phyloP scores from a whole-genome alignment of 2,329 filamentous ascomycete species.

The Colletotrichum navitas region DNA sequence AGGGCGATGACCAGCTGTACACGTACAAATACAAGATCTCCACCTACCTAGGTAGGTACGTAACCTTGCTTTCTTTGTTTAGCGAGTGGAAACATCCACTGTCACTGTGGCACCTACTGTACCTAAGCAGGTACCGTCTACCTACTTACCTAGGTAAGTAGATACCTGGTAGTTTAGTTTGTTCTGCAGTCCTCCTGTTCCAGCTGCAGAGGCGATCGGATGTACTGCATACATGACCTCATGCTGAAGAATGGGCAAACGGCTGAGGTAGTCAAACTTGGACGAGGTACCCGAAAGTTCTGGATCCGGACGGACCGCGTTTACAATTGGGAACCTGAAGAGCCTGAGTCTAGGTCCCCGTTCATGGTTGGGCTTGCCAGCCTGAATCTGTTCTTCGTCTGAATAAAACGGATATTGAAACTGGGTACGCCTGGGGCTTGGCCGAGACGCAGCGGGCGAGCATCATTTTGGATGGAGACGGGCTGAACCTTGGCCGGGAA shows the following conservation, averaged over 20 bases:
- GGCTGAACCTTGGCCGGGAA: slow-evolving; percentile 27
- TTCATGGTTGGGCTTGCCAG: slow-evolving; percentile 5
- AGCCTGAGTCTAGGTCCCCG: not conserved
- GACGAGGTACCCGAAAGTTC: not conserved
- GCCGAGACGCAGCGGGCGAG: slow-evolving; percentile 17
- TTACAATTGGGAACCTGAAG: slow-evolving; percentile 7
- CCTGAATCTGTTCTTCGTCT: not conserved
- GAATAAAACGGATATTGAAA: slow-evolving; percentile 29
- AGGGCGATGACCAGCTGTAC: not conserved
- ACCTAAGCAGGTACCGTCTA: too few relatives aligned
- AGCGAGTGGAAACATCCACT: slow-evolving; percentile 7
- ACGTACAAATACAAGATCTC: too few relatives aligned
- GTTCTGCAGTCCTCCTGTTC: slow-evolving; percentile 36
- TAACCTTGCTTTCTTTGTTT: not conserved
- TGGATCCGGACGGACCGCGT: slow-evolving; percentile 16
- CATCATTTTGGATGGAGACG: slow-evolving; percentile 27
- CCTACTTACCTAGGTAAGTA: not conserved
- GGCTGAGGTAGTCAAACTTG: slow-evolving; percentile 12
- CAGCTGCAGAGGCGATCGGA: slow-evolving; percentile 32
- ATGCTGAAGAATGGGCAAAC: slow-evolving; percentile 38
- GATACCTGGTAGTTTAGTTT: not conserved
- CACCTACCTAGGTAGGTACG: too few relatives aligned
- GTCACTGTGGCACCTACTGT: slow-evolving; percentile 5
- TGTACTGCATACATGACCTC: slow-evolving; percentile 39
- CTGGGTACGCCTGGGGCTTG: slow-evolving; percentile 28